phyloP scores from a whole-genome alignment of 2,329 filamentous ascomycete genomes.

The Lachnellula arida region DNA sequence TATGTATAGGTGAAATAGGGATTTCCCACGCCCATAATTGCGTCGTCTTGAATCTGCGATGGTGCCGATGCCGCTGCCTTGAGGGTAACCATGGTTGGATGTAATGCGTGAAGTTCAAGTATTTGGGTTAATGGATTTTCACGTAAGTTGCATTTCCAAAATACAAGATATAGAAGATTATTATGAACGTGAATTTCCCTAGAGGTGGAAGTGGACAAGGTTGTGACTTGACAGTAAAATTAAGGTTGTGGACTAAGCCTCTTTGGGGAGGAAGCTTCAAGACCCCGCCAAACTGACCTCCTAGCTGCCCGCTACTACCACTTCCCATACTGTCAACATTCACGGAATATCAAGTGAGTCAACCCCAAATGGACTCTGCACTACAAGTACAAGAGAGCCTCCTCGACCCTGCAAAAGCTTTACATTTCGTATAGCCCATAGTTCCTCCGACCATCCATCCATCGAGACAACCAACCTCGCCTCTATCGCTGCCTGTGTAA shows the following conservation, averaged over 20 bases:
- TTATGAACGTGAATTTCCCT: too few relatives aligned
- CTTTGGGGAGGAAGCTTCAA: not conserved
- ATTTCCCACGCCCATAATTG: constrained; percentile 28
- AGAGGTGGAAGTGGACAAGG: not conserved
- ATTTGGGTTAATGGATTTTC: too few relatives aligned
- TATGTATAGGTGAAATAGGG: not conserved
- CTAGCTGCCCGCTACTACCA: not conserved
- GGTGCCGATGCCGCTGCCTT: constrained; percentile 16
- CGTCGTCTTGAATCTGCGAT: constrained; percentile 41
- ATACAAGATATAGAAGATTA: too few relatives aligned
- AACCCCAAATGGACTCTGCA: constrained; percentile 5
- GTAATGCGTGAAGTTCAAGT: too few relatives aligned
- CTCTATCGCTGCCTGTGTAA: not conserved
- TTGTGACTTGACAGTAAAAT: constrained; percentile 1
- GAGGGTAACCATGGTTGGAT: not conserved
- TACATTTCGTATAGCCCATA: constrained; percentile 2
- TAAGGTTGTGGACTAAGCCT: not conserved
- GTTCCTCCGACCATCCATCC: not conserved
- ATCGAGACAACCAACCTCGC: not conserved
- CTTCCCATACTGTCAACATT: not conserved
- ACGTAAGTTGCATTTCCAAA: too few relatives aligned
- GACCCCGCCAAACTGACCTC: not conserved
- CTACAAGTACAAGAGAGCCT: not conserved
- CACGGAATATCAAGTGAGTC: not conserved
- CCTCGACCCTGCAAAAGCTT: constrained; percentile 5